phyloP scores from a whole-genome alignment of 228 moss, liverwort and hornwort species.

The Sphagnum fallax region DNA sequence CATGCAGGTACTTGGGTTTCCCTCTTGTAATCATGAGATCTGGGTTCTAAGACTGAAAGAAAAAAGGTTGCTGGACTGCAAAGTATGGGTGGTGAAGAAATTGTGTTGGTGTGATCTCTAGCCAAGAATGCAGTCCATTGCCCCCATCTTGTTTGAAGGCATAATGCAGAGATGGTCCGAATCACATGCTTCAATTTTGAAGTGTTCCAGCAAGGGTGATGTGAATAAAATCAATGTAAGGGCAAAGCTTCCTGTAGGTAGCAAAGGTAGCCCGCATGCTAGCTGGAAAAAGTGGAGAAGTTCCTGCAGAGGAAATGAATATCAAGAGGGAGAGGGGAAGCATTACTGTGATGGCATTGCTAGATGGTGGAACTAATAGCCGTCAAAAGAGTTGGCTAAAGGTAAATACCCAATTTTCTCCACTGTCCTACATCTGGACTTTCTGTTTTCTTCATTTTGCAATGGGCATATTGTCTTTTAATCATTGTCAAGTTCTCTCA shows the following conservation, averaged over 20 bases:
- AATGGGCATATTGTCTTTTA: background rate
- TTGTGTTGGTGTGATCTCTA: too few species aligned
- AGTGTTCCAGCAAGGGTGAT: background rate
- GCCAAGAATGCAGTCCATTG: too few species aligned
- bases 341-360: conserved; percentile 82
- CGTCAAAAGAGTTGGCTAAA: conserved; percentile 99
- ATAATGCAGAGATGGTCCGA: background rate
- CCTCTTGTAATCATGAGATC: background rate
- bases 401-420: conserved; percentile 19
- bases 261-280: conserved; percentile 82
- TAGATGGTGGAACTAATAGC: conserved; percentile 87
- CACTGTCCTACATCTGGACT: background rate
- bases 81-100: too few species aligned
- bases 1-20: conserved; percentile 62
- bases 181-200: background rate
- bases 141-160: too few species aligned
- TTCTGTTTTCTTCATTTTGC: background rate
- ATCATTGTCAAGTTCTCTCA: background rate
- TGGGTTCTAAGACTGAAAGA: too few species aligned
- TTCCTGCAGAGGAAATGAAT: conserved; percentile 27
- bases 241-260: conserved; percentile 35
- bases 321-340: conserved; percentile 45
- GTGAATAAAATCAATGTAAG: too few species aligned
- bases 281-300: conserved; percentile 48
- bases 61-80: too few species aligned